Evolutionary conservation across 108 stramenopile genomes (phyloP), one percentile per base, ranked within the genome.

Genomic region (Fragilariopsis cylindrus): DNA sequence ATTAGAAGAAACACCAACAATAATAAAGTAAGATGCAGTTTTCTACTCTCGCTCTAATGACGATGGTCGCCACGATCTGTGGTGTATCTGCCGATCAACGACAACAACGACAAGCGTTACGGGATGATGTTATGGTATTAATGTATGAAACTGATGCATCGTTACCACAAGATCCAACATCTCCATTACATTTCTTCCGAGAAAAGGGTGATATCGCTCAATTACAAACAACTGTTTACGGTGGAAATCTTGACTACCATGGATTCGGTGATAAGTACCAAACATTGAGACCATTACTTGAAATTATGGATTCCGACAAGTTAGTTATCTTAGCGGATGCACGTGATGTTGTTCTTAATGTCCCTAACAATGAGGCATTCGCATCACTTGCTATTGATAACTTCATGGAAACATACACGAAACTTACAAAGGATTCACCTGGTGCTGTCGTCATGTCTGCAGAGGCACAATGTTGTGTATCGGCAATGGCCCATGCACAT

Each of bases 381-480:
- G 70, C 70, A 18, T 12, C 55, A n/a, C 8, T 15, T 7, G n/a
- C 16, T 11, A 56, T 71, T 18, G 55, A 56, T 21, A 55, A 71
- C 43, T 71, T 71, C 55, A 21, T 71, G 41, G 30, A 56, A 57
- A 57, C 70, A 4, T 71, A 71, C 57, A 48, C 8, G 11, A 71
- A 57, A 15, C 55, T 71, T 7, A 71, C 70, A 2, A 49, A 11
- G 4, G 43, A 56, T 40, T 12, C 43, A 15, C 70, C 70, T 39
- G 47, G 57, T 57, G 70, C 70, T 4, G 50, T 71, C 43, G 70
- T 71, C 15, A 57, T 71, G 70, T 71, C 70, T 39, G 70, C 70
- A 30, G 70, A 71, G 19, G 53, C 70, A 19, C 70, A 71, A 45
- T 71, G 70, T 1, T 71, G 70, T 16, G 70, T 71, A 7, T 71